Percentiles rank a stretch among this genome's conserved stretches.
phyloP scores from a whole-genome alignment of 352 stramenopile genomes.

The Pythium brassicae region DNA sequence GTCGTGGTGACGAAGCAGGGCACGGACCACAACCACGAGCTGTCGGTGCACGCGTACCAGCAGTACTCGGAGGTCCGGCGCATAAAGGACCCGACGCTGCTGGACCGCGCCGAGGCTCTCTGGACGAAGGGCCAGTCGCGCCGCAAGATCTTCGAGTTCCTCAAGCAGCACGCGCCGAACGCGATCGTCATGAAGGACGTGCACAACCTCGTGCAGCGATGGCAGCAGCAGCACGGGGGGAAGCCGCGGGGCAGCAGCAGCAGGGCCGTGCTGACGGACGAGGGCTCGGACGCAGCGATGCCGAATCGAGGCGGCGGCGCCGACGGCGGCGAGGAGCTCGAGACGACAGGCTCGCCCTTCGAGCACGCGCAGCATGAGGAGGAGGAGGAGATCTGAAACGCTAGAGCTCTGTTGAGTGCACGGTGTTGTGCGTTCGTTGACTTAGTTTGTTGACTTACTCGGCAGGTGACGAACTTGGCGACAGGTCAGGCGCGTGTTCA shows the following conservation, averaged over 20 bases:
- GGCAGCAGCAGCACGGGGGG: constrained; percentile 35
- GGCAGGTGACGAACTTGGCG: no score
- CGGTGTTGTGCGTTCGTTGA: background rate
- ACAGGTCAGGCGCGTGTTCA: no score
- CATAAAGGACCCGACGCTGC: constrained; percentile 51
- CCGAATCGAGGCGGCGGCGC: background rate
- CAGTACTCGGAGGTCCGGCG: constrained; percentile 68
- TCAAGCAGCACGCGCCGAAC: constrained; percentile 55
- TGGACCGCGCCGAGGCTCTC: constrained; percentile 53
- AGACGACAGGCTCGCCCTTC: background rate
- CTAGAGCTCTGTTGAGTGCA: background rate
- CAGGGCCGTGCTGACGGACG: background rate
- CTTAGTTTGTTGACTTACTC: no score
- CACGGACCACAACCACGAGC: constrained; percentile 69
- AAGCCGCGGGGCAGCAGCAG: background rate
- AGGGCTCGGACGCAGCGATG: background rate
- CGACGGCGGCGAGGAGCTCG: background rate
- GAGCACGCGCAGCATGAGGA: background rate
- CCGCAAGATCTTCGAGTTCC: constrained; percentile 66
- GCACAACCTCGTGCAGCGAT: constrained; percentile 72
- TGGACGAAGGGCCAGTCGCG: constrained; percentile 52
- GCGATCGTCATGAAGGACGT: constrained; percentile 78
- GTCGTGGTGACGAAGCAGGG: constrained; percentile 72
- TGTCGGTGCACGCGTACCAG: constrained; percentile 49
- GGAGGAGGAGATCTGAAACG: background rate